Conservation (phyloP, 192 early-diverging fungal species). For the Chytriomyces sp. region DNA sequence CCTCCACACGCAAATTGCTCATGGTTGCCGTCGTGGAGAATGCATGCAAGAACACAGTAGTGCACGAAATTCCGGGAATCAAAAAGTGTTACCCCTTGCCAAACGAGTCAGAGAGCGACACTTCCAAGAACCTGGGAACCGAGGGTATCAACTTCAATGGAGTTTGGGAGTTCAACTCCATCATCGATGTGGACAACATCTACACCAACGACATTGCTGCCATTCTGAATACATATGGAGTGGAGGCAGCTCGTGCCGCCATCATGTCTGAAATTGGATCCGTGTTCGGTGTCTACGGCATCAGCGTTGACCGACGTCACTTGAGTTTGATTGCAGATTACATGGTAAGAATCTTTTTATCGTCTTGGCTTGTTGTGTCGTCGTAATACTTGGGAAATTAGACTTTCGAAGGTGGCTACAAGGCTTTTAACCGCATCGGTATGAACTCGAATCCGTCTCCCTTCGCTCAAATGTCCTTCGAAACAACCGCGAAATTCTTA, state of each 20-base stretch:
- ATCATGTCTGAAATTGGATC: constrained; percentile 90
- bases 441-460: constrained; percentile 90
- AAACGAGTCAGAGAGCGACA: constrained; percentile 80
- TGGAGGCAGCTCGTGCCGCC: constrained; percentile 91
- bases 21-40: constrained; percentile 88
- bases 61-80: constrained; percentile 89
- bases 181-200: constrained; percentile 82
- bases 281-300: constrained; percentile 95
- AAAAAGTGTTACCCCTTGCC: constrained; percentile 75
- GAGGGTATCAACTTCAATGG: constrained; percentile 91
- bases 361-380: background rate
- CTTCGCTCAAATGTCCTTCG: constrained; percentile 98
- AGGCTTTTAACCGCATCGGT: constrained; percentile 95
- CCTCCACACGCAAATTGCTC: constrained; percentile 89
- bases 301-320: constrained; percentile 91
- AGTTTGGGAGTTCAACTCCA: constrained; percentile 77
- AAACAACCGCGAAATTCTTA: constrained; percentile 94
- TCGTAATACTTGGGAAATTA: constrained; percentile 21
- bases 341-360: constrained; percentile 79
- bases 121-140: constrained; percentile 71
- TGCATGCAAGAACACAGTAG: constrained; percentile 69
- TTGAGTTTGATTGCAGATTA: constrained; percentile 96
- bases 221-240: constrained; percentile 90
- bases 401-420: constrained; percentile 98
- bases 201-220: constrained; percentile 98